Percentiles rank a stretch among this genome's conserved stretches.
Evolutionary conservation across 768 basidiomycete genomes (phyloP).

Genomic region (Boletus vermiculosoides): DNA sequence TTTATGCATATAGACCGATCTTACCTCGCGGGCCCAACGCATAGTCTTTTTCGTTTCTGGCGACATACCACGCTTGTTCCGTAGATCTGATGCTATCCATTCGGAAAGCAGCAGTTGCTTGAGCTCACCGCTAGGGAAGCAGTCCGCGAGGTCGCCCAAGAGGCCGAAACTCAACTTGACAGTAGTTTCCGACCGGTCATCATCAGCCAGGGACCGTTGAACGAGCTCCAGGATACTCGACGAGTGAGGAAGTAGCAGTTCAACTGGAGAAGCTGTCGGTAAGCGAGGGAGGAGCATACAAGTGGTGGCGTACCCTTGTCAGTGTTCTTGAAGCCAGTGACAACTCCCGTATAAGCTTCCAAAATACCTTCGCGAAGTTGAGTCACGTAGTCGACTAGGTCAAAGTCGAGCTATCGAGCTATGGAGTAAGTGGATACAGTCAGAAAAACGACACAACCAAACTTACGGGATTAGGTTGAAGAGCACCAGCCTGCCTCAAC

Average conservation of each 20-base stretch:
- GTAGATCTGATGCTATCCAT: conserved; percentile 76
- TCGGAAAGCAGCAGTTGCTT: conserved; percentile 74
- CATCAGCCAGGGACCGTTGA: conserved; percentile 72
- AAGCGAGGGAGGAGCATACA: neutral
- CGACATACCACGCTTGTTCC: conserved; percentile 70
- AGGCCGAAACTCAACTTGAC: conserved; percentile 79
- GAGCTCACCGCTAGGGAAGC: conserved; percentile 78
- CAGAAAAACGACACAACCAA: neutral
- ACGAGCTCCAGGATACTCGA: conserved; percentile 76
- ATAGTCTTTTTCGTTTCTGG: conserved; percentile 83
- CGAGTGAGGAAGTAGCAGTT: conserved; percentile 62
- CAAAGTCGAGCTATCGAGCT: conserved; percentile 66
- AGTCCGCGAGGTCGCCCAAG: conserved; percentile 89
- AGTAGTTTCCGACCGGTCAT: conserved; percentile 79
- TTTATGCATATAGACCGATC: conserved; percentile 17
- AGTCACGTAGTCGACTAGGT: conserved; percentile 89
- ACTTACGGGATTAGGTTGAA: conserved; percentile 84
- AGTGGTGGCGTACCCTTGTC: conserved; percentile 55
- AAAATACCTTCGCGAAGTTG: conserved; percentile 91
- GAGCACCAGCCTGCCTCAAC: conserved; percentile 82
- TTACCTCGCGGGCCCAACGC: conserved; percentile 92
- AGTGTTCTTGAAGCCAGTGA: conserved; percentile 85
- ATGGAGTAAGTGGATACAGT: conserved; percentile 1
- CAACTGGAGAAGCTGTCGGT: conserved; percentile 6
- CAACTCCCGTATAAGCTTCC: conserved; percentile 95